Evolutionary conservation across 805 yeast species (phyloP).

Genomic region (Scheffersomyces stipitis): DNA sequence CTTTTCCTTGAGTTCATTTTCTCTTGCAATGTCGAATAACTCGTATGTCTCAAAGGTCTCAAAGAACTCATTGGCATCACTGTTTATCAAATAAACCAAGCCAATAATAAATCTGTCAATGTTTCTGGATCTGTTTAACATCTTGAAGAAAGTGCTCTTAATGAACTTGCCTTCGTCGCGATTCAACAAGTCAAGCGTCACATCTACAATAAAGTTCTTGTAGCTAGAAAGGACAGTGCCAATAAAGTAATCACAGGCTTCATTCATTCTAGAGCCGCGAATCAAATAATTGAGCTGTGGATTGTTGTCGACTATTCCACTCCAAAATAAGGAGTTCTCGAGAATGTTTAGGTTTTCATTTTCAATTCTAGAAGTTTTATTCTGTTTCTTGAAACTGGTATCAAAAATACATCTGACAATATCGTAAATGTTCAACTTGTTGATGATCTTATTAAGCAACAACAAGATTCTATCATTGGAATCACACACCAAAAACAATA

Average conservation of each 20-base stretch:
- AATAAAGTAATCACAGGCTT: slow-evolving; percentile 27
- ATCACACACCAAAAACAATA: slow-evolving; percentile 35
- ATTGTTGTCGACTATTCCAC: slow-evolving; percentile 20
- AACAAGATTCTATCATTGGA: slow-evolving; percentile 24
- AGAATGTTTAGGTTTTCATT: slow-evolving; percentile 10
- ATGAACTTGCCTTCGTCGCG: slow-evolving; percentile 41
- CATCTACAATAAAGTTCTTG: slow-evolving; percentile 36
- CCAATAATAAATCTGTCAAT: slow-evolving; percentile 34
- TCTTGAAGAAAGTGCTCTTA: slow-evolving; percentile 34
- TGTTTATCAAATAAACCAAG: slow-evolving; percentile 30
- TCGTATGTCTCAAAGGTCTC: slow-evolving; percentile 22
- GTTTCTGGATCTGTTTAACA: slow-evolving; percentile 10
- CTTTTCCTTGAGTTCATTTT: slow-evolving; percentile 8
- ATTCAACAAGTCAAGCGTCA: slow-evolving; percentile 28
- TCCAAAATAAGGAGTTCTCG: slow-evolving; percentile 34
- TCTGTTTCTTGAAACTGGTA: slow-evolving; percentile 19
- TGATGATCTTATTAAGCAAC: slow-evolving; percentile 22
- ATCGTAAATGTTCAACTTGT: slow-evolving; percentile 24
- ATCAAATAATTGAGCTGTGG: slow-evolving; percentile 18
- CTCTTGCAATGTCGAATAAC: slow-evolving; percentile 12
- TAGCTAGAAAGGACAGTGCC: slow-evolving; percentile 13
- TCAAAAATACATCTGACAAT: slow-evolving; percentile 24
- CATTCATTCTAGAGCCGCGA: slow-evolving; percentile 15
- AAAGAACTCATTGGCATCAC: slow-evolving; percentile 22
- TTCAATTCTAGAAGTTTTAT: slow-evolving; percentile 14